These are phyloP conservation scores for Penicillium ucsense DNA, from an alignment of 495 filamentous ascomycete genomes.

Conservation along the genomic window DNA sequence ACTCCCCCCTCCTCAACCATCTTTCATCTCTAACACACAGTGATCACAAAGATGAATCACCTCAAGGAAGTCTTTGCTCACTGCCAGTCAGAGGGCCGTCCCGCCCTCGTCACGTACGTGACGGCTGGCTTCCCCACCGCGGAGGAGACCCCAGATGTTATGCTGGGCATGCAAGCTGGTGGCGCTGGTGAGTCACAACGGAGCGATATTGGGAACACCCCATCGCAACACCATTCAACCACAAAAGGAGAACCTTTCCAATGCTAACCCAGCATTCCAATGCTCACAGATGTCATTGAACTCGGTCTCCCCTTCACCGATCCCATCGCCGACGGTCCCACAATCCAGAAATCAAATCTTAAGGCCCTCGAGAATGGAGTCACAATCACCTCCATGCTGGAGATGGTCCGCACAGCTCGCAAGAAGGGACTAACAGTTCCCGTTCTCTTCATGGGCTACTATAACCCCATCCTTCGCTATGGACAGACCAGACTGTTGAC, in stretches of 20 bases:
- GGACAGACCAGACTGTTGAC: conserved; percentile 80
- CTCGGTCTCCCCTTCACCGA: conserved; percentile 89
- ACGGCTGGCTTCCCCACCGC: conserved; percentile 85
- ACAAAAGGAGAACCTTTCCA: not conserved
- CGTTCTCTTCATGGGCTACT: conserved; percentile 95
- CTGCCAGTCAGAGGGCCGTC: conserved; percentile 61
- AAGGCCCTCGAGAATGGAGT: conserved; percentile 83
- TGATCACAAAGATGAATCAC: conserved; percentile 48
- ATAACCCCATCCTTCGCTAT: conserved; percentile 87
- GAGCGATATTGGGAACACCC: not conserved
- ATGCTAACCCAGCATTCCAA: not conserved
- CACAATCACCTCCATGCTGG: conserved; percentile 62
- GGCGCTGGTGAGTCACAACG: conserved; percentile 59
- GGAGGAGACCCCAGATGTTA: conserved; percentile 67
- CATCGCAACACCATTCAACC: not conserved
- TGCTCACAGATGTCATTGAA: conserved; percentile 29
- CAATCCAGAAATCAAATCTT: conserved; percentile 86
- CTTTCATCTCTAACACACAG: no score
- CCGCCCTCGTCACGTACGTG: conserved; percentile 87
- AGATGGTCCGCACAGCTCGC: conserved; percentile 71
- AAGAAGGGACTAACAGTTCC: conserved; percentile 66
- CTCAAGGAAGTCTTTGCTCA: conserved; percentile 80
- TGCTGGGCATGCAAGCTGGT: conserved; percentile 84
- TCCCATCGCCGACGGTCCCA: conserved; percentile 91
- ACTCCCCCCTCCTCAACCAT: conserved; percentile 2